Evolutionary conservation across 257 asterid genomes (phyloP).

Genomic region (Fraxinus pennsylvanica): DNA sequence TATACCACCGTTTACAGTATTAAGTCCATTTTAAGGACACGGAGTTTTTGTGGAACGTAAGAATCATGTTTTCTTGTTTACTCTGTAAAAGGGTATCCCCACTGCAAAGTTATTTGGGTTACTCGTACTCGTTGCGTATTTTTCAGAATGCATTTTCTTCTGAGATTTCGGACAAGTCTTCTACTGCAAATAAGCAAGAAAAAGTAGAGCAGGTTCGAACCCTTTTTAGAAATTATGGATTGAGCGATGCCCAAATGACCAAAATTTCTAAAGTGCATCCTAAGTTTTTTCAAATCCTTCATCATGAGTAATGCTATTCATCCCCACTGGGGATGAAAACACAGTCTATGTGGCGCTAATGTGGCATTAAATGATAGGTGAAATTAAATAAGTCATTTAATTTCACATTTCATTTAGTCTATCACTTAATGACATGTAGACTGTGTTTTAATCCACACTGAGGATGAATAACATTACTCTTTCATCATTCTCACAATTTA

Average conservation of each 20-base stretch:
- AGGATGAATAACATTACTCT: no score
- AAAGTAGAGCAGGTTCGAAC: neutral
- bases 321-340: no score
- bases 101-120: neutral
- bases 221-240: constrained; percentile 1
- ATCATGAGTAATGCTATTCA: no score
- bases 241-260: neutral
- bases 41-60: neutral
- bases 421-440: no score
- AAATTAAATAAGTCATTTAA: no score
- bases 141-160: neutral
- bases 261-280: neutral
- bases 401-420: no score
- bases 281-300: neutral
- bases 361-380: no score
- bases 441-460: no score
- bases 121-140: neutral
- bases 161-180: neutral
- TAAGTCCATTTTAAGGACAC: neutral
- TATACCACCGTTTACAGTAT: neutral
- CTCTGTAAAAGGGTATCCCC: neutral
- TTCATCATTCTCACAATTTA: no score
- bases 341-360: no score
- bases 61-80: neutral
- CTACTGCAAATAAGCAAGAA: neutral